Evolutionary conservation across 768 basidiomycete species (phyloP), one percentile per base, ranked within the genome.

Genomic region (Lepiota brunneoincarnata): DNA sequence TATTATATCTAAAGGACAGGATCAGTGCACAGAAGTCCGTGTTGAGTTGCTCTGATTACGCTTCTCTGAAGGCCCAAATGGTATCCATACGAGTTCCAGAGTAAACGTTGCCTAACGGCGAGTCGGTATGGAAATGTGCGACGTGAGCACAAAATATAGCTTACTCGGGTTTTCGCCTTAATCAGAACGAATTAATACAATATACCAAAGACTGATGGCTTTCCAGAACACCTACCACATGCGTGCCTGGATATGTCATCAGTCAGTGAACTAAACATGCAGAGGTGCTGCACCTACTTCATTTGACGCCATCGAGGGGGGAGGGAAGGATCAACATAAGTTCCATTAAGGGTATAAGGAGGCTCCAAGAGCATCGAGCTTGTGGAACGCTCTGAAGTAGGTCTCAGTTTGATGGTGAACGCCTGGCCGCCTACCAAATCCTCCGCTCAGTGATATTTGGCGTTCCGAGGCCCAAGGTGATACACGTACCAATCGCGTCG

Each of bases 321-420:
- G 40, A 67, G 37, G 54, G 68, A 65, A 58, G 77, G 63, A 38
- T 73, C 70, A 31, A 68, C 58, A 11, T 63, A 68, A 6, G 80
- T 69, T 21, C 66, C 69, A 61, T 85, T 80, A 66, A 79, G 49
- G 43, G 66, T 58, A 55, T 68, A 68, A 10, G 92, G 91, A 24
- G 90, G 85, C 58, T 95, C 93, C 20, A 95, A 71, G 4, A 91
- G 69, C 83, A 90, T 86, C 3, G 87, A 82, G 12, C 82, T 79
- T 3, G 89, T 78, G 0, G 88, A 85, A 28, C 84, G 79, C 58
- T 90, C 89, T 17, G 73, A 59, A 0, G 91, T 93, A 53, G 81
- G 80, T 36, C 93, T 78, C 15, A 89, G 70, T 67, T 94, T 94
- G 62, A 94, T 82, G 45, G 84, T 78, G 63, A 92, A 94, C 0